Percentiles rank a stretch among this genome's conserved stretches.
Conservation (phyloP, 2,329 filamentous ascomycete species). For the Fusarium nygamai region DNA sequence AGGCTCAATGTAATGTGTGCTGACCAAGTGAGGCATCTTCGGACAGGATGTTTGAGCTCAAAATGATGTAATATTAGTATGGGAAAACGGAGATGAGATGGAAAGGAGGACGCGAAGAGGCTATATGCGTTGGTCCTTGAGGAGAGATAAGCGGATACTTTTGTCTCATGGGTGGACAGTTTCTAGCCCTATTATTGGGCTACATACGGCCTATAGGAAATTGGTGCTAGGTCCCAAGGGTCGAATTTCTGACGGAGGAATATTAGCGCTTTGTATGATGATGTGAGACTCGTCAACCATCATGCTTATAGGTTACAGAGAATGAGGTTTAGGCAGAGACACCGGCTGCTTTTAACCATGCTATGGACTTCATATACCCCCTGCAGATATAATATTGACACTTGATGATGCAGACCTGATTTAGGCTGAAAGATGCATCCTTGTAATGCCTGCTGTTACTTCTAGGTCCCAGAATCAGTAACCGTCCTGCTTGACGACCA, state of each 20-base stretch:
- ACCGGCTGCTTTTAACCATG: rapidly evolving
- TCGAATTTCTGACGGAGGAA: not conserved
- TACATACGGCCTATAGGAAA: not conserved
- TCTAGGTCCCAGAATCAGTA: no score
- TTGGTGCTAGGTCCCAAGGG: rapidly evolving
- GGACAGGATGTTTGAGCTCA: rapidly evolving
- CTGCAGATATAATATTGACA: not conserved
- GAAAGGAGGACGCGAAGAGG: rapidly evolving
- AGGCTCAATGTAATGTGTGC: not conserved
- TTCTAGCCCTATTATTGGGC: not conserved
- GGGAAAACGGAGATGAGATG: not conserved
- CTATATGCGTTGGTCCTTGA: not conserved
- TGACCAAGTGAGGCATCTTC: not conserved
- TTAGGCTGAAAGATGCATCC: not conserved
- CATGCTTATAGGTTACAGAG: rapidly evolving
- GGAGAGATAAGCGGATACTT: not conserved
- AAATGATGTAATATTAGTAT: not conserved
- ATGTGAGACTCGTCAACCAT: not conserved
- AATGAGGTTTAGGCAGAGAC: not conserved
- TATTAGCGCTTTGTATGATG: not conserved
- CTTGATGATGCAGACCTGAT: rapidly evolving
- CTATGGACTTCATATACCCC: rapidly evolving
- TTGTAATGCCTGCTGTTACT: not conserved
- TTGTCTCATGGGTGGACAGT: not conserved
- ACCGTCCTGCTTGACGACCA: not conserved